These are phyloP conservation scores for Pythium plurisporium DNA, from an alignment of 352 stramenopile genomes.

Conservation along the genomic window DNA sequence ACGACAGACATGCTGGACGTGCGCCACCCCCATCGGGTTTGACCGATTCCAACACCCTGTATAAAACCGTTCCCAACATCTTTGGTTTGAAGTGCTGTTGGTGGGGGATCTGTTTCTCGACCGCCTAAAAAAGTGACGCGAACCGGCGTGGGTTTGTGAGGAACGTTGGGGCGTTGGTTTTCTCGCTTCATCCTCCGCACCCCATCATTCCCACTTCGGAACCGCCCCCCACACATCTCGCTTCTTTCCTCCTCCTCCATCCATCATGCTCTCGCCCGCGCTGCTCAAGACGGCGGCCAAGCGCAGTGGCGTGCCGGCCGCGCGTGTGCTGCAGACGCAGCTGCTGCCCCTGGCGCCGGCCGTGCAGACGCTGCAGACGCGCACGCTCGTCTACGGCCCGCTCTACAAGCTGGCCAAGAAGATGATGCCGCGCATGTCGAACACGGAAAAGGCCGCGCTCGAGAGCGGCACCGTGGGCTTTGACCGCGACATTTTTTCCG, in stretches of 20 bases:
- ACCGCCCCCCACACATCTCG: conserved; percentile 3
- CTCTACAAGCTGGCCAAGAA: conserved; percentile 93
- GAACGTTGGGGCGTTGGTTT: conserved; percentile 3
- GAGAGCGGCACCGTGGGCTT: conserved; percentile 96
- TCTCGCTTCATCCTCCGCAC: neutral
- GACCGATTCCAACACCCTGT: conserved; percentile 3
- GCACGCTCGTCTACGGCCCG: conserved; percentile 78
- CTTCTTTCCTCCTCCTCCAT: neutral
- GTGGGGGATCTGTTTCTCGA: conserved; percentile 5
- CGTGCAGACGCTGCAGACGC: conserved; percentile 55
- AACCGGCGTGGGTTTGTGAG: conserved; percentile 5
- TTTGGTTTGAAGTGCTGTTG: neutral
- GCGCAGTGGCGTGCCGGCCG: conserved; percentile 23
- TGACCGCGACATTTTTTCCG: conserved; percentile 97
- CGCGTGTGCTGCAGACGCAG: conserved; percentile 4
- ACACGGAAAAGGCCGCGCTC: conserved; percentile 94
- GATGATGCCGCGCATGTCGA: conserved; percentile 94
- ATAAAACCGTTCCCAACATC: conserved; percentile 14
- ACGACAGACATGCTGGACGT: too few species aligned
- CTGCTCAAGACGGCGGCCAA: conserved; percentile 40
- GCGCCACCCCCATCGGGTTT: neutral
- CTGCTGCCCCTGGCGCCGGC: conserved; percentile 34
- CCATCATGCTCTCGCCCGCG: conserved; percentile 32
- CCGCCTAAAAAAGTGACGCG: conserved; percentile 21
- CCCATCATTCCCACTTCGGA: conserved; percentile 18